Base-by-base conservation (phyloP, 768 basidiomycete genomes). In the Collybiopsis confluens region DNA sequence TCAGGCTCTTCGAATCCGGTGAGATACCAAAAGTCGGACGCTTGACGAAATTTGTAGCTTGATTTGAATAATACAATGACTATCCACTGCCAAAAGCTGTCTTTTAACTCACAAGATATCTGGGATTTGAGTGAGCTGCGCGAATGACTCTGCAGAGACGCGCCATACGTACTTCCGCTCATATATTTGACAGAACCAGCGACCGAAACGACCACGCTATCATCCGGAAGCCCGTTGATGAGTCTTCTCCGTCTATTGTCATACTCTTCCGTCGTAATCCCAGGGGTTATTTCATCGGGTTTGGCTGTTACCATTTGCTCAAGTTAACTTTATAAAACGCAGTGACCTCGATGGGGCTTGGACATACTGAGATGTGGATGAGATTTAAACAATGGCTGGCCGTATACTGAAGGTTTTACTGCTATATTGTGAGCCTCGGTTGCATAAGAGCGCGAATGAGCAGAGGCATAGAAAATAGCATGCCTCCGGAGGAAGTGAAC, bases 1-100 rank as follows among this genome's bases (percentile, higher is more conserved):
- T 96, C 88, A 1, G 94, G 91, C 65, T 98, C 96, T 54, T 92
- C 83, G 62, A 97, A 97, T 10, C 97, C 97, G 0, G 97, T 97
- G 13, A 99, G 75, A 67, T 99, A 98, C 88, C 88, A 92, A 66
- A 95, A 91, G 68, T 96, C 87, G 35, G 90, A 92, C 0, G 83
- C 83, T 69, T 96, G 96, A 21, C 96, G 83, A 65, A 91, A 97
- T 66, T 94, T 94, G 77, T 98, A 97, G 68, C 95, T 98, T 64
- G 30, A 46, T 7, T n/a, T n/a, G n/a, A n/a, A n/a, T n/a, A n/a
- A n/a, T n/a, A n/a, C n/a, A n/a, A n/a, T n/a, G n/a, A n/a, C n/a
- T n/a, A n/a, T n/a, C n/a, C n/a, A n/a, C n/a, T n/a, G n/a, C n/a
- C n/a, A n/a, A n/a, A n/a, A n/a, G n/a, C n/a, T n/a, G n/a, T n/a